Base-by-base conservation (phyloP, 345 rosid genomes). In the Theobroma cacao region DNA sequence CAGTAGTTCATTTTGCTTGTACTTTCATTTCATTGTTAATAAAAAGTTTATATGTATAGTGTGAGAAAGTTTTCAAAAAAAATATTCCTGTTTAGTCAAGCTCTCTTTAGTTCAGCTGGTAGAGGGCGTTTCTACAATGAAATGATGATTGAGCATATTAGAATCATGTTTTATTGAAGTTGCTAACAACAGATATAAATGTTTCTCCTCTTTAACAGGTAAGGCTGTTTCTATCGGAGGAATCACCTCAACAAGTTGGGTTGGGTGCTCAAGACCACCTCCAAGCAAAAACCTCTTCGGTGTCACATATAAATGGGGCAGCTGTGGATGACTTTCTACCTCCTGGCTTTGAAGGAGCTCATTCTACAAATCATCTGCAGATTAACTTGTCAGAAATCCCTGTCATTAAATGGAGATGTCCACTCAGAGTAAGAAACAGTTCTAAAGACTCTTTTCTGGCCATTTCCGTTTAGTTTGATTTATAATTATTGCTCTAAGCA, bases 281-380 rank as follows among this genome's bases (percentile, higher is more conserved):
- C 74, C 97, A 96, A 86, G 98, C 98, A 70, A 96, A 93, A 83
- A 80, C 88, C 38, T 82, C 94, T 24, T 83, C 83, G 79, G 78
- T 80, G 59, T 64, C 90, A 9, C 95, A 91, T 88, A 77, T 86
- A 55, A 82, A 65, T 66, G 93, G 87, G 74, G 34, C 52, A 45
- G 74, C 79, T 65, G 14, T 64, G 33, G 97, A 92, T 71, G 98
- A 92, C 75, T 72, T 82, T 85, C 85, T 91, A 70, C 98, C 98
- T 66, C 99, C 99, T 71, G 98, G 99, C 75, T 96, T 96, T 75
- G 98, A 92, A 79, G 94, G 90, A 85, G 76, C 86, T 67, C 87
- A 84, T 58, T 65, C 91, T 78, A 75, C 92, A 31, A 72, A 61
- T 69, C 89, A 85, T 18, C 73, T 65, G 3, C 97, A 87, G 59